Base-by-base conservation (phyloP, 2,329 filamentous ascomycete species). In the Fusarium siculi region DNA sequence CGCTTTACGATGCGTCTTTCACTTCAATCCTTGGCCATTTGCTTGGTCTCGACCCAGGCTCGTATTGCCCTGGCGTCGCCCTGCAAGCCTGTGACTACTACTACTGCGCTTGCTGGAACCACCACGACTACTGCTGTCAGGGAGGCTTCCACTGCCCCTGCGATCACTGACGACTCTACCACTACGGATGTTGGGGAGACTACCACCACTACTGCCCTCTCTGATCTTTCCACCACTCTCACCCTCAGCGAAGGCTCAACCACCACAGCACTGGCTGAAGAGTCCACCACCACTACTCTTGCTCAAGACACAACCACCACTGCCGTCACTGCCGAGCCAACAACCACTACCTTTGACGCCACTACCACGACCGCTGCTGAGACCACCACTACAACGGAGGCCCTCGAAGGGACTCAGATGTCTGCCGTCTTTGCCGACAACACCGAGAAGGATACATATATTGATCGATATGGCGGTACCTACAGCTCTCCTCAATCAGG, bases 321-420 rank as follows among this genome's bases (percentile, higher is more conserved):
- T 16, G 43, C 42, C 2, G 0, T 25, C 23, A 25, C 42, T 11
- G 9, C 5, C 4, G 46, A 32, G 5, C 15, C 28, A 32, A 44
- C 43, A 0, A 49, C 46, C 0, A 32, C 46, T 32, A n/a, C 21
- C 2, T 32, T 49, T 3, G 46, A 49, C 15, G 21, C 21, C 7
- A 23, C 46, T 9, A 32, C 46, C 9, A 49, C 28, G 3, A 49
- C 46, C 2, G 28, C 46, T 32, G 21, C 46, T 12, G 46, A 49
- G 14, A 32, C 21, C 0, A 32, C 46, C 0, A 49, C 46, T 18
- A 49, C 46, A 0, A 23, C 28, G 0, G 46, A 32, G 46, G 46
- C 46, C 0, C 21, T 11, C 7, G 46, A 49, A 4, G 46, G 46
- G 0, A 32, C 28, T 23, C 14, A 9, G 0, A 2, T 49, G 0